Conservation (phyloP, 176 grass and related monocot species). For the Chloris gayana region DNA sequence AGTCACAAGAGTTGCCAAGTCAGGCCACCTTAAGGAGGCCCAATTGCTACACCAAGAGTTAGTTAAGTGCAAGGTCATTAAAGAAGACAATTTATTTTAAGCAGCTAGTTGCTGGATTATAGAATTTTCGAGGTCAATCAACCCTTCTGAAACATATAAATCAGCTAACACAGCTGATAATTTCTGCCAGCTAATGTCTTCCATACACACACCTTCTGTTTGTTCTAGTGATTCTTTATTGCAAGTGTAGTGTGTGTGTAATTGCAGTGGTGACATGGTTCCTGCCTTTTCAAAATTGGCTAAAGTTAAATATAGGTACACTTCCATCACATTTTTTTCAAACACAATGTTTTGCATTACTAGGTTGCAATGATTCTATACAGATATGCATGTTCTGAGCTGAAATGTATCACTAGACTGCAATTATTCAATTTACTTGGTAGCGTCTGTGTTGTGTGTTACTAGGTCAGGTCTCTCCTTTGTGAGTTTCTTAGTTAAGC, state of each 20-base stretch:
- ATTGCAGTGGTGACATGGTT: not conserved
- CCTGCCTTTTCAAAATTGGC: not conserved
- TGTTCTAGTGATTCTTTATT: not conserved
- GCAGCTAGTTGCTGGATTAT: conserved; percentile 14
- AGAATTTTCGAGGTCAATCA: conserved; percentile 15
- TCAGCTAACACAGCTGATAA: conserved; percentile 26
- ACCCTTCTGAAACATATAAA: not conserved
- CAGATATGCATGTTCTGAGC: too few species aligned
- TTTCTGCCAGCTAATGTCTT: conserved; percentile 25
- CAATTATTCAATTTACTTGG: not conserved
- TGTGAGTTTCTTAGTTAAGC: too few species aligned
- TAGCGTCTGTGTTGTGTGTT: too few species aligned
- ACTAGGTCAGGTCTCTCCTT: too few species aligned
- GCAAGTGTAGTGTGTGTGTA: not conserved
- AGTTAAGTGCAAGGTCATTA: conserved; percentile 51
- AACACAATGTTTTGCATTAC: not conserved
- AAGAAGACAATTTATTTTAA: conserved; percentile 44
- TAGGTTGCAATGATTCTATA: too few species aligned
- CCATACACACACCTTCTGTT: not conserved
- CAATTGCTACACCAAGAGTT: conserved; percentile 45
- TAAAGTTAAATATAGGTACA: not conserved
- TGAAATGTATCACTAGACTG: not conserved
- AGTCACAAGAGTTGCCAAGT: conserved; percentile 56
- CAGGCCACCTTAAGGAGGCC: conserved; percentile 60
- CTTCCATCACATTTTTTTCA: not conserved